These are phyloP conservation scores for Aureobasidium sp. DNA, from an alignment of 2,329 filamentous ascomycete genomes.

Conservation along the genomic window DNA sequence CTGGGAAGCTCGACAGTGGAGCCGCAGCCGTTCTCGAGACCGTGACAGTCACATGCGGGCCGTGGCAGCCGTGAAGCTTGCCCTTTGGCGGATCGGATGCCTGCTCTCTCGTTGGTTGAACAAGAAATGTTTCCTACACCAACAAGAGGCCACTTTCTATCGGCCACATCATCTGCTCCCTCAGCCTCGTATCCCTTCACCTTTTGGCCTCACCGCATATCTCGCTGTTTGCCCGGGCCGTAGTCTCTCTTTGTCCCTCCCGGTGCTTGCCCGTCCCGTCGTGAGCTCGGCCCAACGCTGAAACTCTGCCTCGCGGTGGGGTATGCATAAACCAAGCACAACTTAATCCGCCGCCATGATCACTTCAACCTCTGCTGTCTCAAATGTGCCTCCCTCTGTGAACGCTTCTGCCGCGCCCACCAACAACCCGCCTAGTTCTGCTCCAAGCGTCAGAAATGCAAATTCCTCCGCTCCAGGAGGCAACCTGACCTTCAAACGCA, in stretches of 20 bases:
- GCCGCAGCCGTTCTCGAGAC: neutral
- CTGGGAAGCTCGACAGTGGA: neutral
- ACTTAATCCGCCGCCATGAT: slow-evolving; percentile 1
- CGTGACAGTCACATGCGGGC: neutral
- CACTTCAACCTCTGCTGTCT: slow-evolving; percentile 2
- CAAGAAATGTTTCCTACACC: neutral
- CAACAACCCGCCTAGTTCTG: slow-evolving; percentile 4
- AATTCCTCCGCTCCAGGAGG: slow-evolving; percentile 8
- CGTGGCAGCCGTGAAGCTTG: slow-evolving; percentile 1
- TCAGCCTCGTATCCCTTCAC: neutral
- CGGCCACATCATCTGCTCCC: neutral
- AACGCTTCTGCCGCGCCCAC: slow-evolving; percentile 12
- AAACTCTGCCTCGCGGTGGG: neutral
- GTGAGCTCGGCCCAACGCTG: neutral
- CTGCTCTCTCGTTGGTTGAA: neutral
- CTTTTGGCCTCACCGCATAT: neutral
- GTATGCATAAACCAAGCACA: slow-evolving; percentile 9
- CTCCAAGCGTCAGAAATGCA: slow-evolving; percentile 11
- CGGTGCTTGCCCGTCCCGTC: neutral
- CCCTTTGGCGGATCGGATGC: neutral
- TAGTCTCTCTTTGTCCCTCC: neutral
- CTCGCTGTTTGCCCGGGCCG: neutral
- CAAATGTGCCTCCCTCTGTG: slow-evolving; percentile 11
- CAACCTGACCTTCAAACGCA: slow-evolving; percentile 16
- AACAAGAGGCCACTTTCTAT: neutral